phyloP scores from a whole-genome alignment of 2,329 filamentous ascomycete genomes.

The Ceratocystis colombiana region DNA sequence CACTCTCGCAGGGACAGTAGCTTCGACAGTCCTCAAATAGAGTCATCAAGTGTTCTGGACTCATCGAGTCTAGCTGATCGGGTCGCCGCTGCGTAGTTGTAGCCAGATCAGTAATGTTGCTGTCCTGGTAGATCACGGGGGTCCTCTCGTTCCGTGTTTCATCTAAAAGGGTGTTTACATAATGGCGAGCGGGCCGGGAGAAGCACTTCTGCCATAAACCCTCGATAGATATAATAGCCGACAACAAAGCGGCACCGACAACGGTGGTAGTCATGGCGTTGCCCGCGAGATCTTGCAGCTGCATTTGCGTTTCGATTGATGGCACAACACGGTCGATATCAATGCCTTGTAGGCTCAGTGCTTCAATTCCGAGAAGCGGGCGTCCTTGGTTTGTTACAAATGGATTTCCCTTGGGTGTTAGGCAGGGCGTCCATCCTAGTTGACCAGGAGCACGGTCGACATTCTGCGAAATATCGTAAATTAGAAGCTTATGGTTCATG shows the following conservation, averaged over 20 bases:
- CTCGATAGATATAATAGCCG: slow-evolving; percentile 41
- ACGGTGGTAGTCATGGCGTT: slow-evolving; percentile 73
- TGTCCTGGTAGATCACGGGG: neutral
- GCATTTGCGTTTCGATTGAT: slow-evolving; percentile 49
- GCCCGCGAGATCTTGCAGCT: slow-evolving; percentile 61
- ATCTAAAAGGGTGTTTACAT: slow-evolving; percentile 10
- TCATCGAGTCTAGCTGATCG: slow-evolving; percentile 2
- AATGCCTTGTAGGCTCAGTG: slow-evolving; percentile 57
- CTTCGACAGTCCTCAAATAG: slow-evolving; percentile 13
- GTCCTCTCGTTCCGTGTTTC: neutral
- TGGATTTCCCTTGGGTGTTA: slow-evolving; percentile 55
- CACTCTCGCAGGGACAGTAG: slow-evolving; percentile 34
- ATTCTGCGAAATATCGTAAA: slow-evolving; percentile 63
- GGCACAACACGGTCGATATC: slow-evolving; percentile 52
- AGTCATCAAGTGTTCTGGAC: neutral
- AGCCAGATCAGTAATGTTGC: neutral
- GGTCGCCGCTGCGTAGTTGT: neutral
- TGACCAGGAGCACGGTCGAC: slow-evolving; percentile 48
- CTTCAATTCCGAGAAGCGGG: slow-evolving; percentile 52
- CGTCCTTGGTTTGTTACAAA: slow-evolving; percentile 52
- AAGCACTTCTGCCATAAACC: neutral
- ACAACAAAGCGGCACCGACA: slow-evolving; percentile 52
- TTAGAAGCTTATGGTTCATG: slow-evolving; percentile 35
- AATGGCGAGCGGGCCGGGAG: slow-evolving; percentile 13
- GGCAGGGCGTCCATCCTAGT: slow-evolving; percentile 53